Base-by-base conservation (phyloP, 1,284 basidiomycete species). In the Ustilago esculenta region DNA sequence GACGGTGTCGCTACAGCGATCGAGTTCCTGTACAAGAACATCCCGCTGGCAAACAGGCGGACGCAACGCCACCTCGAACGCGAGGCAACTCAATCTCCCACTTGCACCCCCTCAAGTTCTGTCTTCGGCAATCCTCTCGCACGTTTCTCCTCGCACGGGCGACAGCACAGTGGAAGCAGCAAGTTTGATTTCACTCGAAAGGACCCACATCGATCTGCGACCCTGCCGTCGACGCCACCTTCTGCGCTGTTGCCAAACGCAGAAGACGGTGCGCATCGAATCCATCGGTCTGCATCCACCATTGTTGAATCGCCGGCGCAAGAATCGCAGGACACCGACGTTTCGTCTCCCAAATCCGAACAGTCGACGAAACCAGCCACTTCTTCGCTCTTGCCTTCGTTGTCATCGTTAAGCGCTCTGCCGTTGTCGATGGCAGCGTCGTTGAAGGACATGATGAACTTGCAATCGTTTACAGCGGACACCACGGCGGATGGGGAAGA, bases 1-100 rank as follows among this genome's bases (percentile, higher is more conserved):
- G 59, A 78, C 40, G 78, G 78, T 17, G 68, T 73, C 2, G 56
- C 59, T 5, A 72, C 55, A 6, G 76, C 76, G 14, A 72, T 76
- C 41, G 56, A 66, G 34, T 77, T 76, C 18, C 44, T 75, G 54
- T 72, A 69, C 61, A 60, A 51, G 53, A 75, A 75, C 57, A 64
- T 74, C 14, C 48, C 55, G 15, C 41, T 70, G 1, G 67, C 58
- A 12, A 53, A 63, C 36, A 49, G 61, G 3, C 40, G 57, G 9
- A 65, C 55, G 29, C 60, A 64, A 50, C 45, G 57, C 5, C 35
- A 42, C 20, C 36, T 60, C 24, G 64, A 60, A n/a, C 34, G 65
- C 3, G 56, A 59, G 24, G 60, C 60, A 21, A 10, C 49, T 20
- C 41, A 54, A 10, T 33, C 50, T 1, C 36, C 54, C 2, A 33